phyloP scores from a whole-genome alignment of 2,329 filamentous ascomycete genomes.

The Claviceps arundinis region DNA sequence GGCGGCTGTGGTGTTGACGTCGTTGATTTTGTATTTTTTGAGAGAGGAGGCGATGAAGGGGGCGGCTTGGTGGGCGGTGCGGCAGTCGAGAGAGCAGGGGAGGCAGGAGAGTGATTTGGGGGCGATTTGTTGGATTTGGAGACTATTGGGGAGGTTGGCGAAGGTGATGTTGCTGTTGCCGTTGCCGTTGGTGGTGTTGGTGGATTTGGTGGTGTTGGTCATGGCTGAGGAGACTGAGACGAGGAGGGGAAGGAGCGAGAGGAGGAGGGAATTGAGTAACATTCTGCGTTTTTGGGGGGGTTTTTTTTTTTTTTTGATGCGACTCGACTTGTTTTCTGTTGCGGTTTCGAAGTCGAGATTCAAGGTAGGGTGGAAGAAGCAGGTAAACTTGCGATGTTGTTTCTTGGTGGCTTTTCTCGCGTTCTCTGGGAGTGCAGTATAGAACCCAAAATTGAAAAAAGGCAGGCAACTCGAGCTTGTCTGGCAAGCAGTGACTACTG shows the following conservation, averaged over 20 bases:
- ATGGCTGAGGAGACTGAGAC: too few relatives aligned
- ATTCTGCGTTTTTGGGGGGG: constrained; percentile 7
- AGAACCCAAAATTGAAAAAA: too few relatives aligned
- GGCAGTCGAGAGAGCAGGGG: constrained; percentile 43
- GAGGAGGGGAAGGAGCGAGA: constrained; percentile 1
- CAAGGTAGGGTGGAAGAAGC: too few relatives aligned
- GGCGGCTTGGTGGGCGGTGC: constrained; percentile 48
- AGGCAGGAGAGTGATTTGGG: constrained; percentile 42
- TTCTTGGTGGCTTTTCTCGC: too few relatives aligned
- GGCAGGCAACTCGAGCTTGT: too few relatives aligned
- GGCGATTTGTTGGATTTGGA: constrained; percentile 35
- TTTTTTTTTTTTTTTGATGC: neutral
- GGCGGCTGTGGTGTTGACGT: constrained; percentile 50
- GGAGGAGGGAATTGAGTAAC: constrained; percentile 14
- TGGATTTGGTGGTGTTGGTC: constrained; percentile 7
- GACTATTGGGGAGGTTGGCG: too few relatives aligned
- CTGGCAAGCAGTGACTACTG: too few relatives aligned
- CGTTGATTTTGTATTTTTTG: constrained; percentile 39
- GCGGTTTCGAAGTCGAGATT: too few relatives aligned
- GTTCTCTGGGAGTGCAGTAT: too few relatives aligned
- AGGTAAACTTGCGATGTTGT: too few relatives aligned
- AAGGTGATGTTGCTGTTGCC: too few relatives aligned
- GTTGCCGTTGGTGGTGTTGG: constrained; percentile 21
- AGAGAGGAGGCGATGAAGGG: constrained; percentile 44
- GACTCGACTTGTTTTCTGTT: neutral